Base-by-base conservation (phyloP, 257 asterid species). In the Plectranthus barbatus region DNA sequence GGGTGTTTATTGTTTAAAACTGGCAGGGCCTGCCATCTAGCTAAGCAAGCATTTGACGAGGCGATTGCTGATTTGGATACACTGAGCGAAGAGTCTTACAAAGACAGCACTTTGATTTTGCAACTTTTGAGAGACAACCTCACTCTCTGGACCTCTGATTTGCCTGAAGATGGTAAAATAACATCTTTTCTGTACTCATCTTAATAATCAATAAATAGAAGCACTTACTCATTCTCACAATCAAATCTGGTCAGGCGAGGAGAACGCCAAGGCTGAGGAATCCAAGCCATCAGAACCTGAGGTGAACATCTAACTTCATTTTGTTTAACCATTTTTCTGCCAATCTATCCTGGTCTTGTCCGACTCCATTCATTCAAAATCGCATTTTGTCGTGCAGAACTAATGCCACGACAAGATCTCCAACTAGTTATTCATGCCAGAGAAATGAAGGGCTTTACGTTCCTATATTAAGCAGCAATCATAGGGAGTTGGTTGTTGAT, bases 11-110 rank as follows among this genome's bases (percentile, higher is more conserved):
- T n/a, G 29, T 13, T 37, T 36, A 13, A 36, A 40, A 60, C 45
- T 52, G 71, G 69, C 79, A 84, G 95, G 86, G 95, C 95, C 9
- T 86, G 89, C 70, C 84, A 86, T 63, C 75, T 86, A n/a, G n/a
- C n/a, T n/a, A n/a, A n/a, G n/a, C n/a, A n/a, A n/a, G n/a, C n/a
- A n/a, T n/a, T n/a, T n/a, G n/a, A n/a, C n/a, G n/a, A n/a, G n/a
- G n/a, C n/a, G n/a, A n/a, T n/a, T n/a, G n/a, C n/a, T n/a, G n/a
- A n/a, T n/a, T n/a, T n/a, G n/a, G n/a, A n/a, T n/a, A n/a, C n/a
- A n/a, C n/a, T n/a, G n/a, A n/a, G n/a, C n/a, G n/a, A n/a, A n/a
- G n/a, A n/a, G n/a, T n/a, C n/a, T n/a, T n/a, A n/a, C n/a, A n/a
- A n/a, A n/a, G n/a, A n/a, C n/a, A n/a, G n/a, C n/a, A n/a, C n/a